Base-by-base conservation (phyloP, 2,329 filamentous ascomycete genomes). In the Tolypocladium capitatum region DNA sequence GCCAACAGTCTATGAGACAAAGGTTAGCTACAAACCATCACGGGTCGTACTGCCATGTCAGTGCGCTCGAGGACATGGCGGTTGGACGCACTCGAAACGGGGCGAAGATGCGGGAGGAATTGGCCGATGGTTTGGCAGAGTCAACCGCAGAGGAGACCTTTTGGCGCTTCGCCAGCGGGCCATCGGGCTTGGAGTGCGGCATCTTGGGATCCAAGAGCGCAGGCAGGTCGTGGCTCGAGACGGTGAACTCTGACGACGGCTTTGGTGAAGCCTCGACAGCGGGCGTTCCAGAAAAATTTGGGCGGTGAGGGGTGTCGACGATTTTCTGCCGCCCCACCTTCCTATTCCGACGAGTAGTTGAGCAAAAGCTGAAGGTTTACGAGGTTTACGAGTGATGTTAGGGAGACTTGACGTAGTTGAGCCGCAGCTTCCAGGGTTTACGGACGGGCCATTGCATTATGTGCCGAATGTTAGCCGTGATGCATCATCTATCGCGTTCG, bases 31-130 rank as follows among this genome's bases (percentile, higher is more conserved):
- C 38, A 32, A 10, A 20, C 11, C 18, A 45, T 14, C n/a, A n/a
- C n/a, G n/a, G n/a, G n/a, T n/a, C n/a, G n/a, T n/a, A n/a, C n/a
- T n/a, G n/a, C n/a, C n/a, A n/a, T n/a, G n/a, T n/a, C n/a, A n/a
- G n/a, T n/a, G n/a, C n/a, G n/a, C n/a, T n/a, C n/a, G 21, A 43
- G 14, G 45, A 30, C 45, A 11, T 28, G 24, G 14, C 24, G 21
- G 38, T 10, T n/a, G 21, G 38, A 66, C 82, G 55, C 81, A 94
- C 89, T 65, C 92, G 74, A 69, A 91, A 97, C 1, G 92, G 91
- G 58, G 90, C 86, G 72, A 98, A 97, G 56, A 97, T 88, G 61
- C 81, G 80, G 11, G 90, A 94, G 48, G 76, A 75, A 58, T 70
- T 64, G 47, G 58, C 55, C n/a, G 68, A 51, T 54, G 65, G 52